Conservation (phyloP, 169 alveolate genomes). For the Cryptosporidium baileyi region DNA sequence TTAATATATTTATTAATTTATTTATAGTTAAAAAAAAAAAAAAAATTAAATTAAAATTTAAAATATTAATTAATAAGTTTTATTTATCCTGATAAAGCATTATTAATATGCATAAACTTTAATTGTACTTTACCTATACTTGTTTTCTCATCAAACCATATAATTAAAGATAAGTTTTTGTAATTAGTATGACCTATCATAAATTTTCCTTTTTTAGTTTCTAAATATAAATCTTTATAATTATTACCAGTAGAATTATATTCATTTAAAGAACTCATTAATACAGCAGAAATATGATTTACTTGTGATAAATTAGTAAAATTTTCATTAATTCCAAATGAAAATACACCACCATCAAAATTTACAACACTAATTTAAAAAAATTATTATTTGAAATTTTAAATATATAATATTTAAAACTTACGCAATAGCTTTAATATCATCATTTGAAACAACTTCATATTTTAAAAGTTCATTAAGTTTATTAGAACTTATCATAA, state of each 20-base stretch:
- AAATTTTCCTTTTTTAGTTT: constrained; percentile 46
- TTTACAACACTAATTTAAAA: not conserved
- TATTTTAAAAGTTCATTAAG: constrained; percentile 11
- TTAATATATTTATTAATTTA: too few species aligned
- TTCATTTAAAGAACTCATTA: constrained; percentile 30
- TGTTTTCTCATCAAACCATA: constrained; percentile 38
- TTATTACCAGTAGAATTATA: not conserved
- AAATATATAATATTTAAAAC: not conserved
- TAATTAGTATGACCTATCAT: not conserved
- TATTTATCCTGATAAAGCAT: not conserved
- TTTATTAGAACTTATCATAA: constrained; percentile 31
- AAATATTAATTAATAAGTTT: too few species aligned
- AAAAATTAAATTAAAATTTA: too few species aligned
- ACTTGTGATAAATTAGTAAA: not conserved
- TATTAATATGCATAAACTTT: not conserved
- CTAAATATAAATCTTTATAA: constrained; percentile 17
- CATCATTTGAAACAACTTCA: not conserved
- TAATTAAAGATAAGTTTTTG: constrained; percentile 3
- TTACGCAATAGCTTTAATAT: constrained; percentile 23
- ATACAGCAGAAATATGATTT: not conserved
- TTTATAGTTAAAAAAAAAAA: too few species aligned
- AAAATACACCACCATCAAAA: constrained; percentile 42
- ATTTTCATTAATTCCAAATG: constrained; percentile 6
- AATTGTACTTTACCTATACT: constrained; percentile 34
- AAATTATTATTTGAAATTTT: not conserved